Percentiles rank a stretch among this genome's conserved stretches.
Conservation (phyloP, 148 eudicot genomes). For the Tetragonia tetragonoides region DNA sequence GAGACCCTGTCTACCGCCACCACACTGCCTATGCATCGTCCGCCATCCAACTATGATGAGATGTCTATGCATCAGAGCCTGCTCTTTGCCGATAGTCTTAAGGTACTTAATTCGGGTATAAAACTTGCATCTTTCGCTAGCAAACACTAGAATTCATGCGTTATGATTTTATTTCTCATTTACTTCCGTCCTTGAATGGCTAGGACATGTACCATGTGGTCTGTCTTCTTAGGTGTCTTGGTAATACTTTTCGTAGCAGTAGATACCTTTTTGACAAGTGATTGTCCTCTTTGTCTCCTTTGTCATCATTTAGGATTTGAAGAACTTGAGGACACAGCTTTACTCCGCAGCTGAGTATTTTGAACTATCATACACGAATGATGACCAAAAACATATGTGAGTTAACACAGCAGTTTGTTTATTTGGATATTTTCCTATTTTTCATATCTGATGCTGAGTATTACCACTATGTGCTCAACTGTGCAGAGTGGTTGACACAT, state of each 20-base stretch:
- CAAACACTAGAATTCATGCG: background rate
- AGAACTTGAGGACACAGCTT: conserved; percentile 76
- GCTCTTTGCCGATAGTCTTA: conserved; percentile 81
- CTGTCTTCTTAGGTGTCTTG: background rate
- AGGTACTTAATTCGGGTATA: conserved; percentile 42
- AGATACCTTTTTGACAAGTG: background rate
- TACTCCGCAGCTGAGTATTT: conserved; percentile 96
- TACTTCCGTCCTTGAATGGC: background rate
- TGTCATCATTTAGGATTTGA: conserved; percentile 65
- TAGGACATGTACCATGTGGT: background rate
- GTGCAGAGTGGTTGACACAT: conserved; percentile 77
- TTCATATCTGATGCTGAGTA: conserved; percentile 5
- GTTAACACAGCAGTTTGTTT: conserved; percentile 24
- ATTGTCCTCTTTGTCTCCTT: conserved; percentile 15
- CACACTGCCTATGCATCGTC: conserved; percentile 40
- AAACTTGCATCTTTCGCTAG: background rate
- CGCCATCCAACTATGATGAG: conserved; percentile 71
- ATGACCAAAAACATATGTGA: conserved; percentile 83
- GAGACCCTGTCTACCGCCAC: conserved; percentile 55
- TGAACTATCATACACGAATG: conserved; percentile 68
- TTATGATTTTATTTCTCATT: background rate
- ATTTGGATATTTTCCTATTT: background rate
- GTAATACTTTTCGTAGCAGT: background rate
- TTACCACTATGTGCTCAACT: conserved; percentile 16
- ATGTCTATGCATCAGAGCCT: conserved; percentile 80